Evolutionary conservation across 2,329 filamentous ascomycete species (phyloP), one percentile per base, ranked within the genome.

Genomic region (Davidsoniella neocaledoniae): DNA sequence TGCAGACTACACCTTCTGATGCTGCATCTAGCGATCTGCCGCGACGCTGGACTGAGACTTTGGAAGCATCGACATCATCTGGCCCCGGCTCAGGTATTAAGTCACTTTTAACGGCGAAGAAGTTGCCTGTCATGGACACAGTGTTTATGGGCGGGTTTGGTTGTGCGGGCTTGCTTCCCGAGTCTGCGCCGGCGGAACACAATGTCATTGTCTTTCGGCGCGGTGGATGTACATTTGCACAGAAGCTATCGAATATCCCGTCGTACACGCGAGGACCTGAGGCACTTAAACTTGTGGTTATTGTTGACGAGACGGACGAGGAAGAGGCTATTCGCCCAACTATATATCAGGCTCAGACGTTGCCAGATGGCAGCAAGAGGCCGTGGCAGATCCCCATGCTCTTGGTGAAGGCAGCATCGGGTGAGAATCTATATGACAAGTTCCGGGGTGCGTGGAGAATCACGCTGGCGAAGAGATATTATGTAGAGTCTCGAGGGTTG

Each of bases 171-270:
- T 66, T 68, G 3, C 63, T 77, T 2, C 71, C 73, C 2, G 70
- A 73, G n/a, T 58, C 62, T 14, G 71, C 68, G 0, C 64, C 72
- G 2, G 69, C 68, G 25, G 63, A 69, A 43, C 71, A 94, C 64
- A 81, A 94, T 47, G 70, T 96, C 53, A 79, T 98, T 53, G 75
- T 94, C 46, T 71, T 96, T 57, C 79, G 76, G 25, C 79, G 91
- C 5, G 90, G 91, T 38, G 79, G 77, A 1, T 98, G 91, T 66
- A 82, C 75, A 21, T 96, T 96, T 63, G 81, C 76, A 36, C 67
- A 81, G 25, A 98, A 98, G 63, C 67, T 96, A 1, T 71, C 74
- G 47, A 88, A 86, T 56, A 87, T 96, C n/a, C 87, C 90, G 0
- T 75, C 77, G 8, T 90, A 81, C 60, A 71, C 78, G 1, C 37